Conservation (phyloP, 305 asterid genomes). For the Vinca major region DNA sequence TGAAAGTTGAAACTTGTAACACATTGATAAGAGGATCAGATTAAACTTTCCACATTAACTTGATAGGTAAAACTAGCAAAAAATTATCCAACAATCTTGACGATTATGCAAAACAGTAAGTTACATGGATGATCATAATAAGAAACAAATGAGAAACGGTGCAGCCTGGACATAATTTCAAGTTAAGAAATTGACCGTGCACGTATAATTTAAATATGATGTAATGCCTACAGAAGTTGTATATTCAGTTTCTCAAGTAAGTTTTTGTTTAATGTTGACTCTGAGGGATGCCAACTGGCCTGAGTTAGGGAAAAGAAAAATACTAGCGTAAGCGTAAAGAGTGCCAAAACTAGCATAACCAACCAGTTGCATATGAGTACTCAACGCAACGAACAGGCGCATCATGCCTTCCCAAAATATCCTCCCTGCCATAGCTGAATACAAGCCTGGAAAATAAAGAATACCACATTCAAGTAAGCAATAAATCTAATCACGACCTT, state of each 20-base stretch:
- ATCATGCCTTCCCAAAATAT: conserved; percentile 79
- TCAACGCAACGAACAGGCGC: conserved; percentile 91
- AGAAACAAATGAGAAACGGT: not conserved
- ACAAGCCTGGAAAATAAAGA: conserved; percentile 49
- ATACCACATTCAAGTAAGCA: conserved; percentile 11
- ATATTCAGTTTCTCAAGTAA: no score
- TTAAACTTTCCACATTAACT: not conserved
- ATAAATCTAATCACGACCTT: not conserved
- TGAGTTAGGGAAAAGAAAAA: not conserved
- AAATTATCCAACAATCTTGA: not conserved
- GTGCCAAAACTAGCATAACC: conserved; percentile 4
- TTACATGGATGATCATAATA: not conserved
- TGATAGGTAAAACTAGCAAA: not conserved
- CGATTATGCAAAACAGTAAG: not conserved
- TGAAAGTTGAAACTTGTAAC: not conserved
- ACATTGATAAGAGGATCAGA: not conserved
- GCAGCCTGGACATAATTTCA: no score
- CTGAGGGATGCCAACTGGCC: no score
- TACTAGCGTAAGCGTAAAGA: not conserved
- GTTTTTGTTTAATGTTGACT: no score
- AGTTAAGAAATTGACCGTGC: not conserved
- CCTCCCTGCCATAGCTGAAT: conserved; percentile 70
- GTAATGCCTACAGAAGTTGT: no score
- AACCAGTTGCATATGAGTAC: conserved; percentile 80
- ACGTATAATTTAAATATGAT: no score